phyloP scores from a whole-genome alignment of 2,329 filamentous ascomycete species.

The Pyrenochaeta sp. region DNA sequence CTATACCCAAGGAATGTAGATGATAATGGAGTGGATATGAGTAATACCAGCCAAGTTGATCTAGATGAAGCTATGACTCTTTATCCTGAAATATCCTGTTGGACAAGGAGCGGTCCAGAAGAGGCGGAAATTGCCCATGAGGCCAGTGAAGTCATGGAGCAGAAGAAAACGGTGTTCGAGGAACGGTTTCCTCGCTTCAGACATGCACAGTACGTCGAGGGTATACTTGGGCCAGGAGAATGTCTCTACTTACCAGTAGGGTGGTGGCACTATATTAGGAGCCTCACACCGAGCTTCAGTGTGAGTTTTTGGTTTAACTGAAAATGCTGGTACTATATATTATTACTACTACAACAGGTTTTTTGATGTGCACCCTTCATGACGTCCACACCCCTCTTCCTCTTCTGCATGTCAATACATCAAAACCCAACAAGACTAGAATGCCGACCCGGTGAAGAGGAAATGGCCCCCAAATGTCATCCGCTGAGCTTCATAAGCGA shows the following conservation, averaged over 20 bases:
- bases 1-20: slow-evolving; percentile 71
- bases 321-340: background rate
- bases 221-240: slow-evolving; percentile 81
- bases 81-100: slow-evolving; percentile 31
- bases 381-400: too few relatives aligned
- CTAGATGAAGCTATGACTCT: slow-evolving; percentile 72
- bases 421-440: too few relatives aligned
- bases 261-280: slow-evolving; percentile 98
- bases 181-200: slow-evolving; percentile 63
- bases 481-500: background rate
- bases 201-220: slow-evolving; percentile 74
- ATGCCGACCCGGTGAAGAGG: too few relatives aligned
- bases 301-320: slow-evolving; percentile 88
- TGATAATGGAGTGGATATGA: slow-evolving; percentile 81
- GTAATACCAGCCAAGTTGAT: slow-evolving; percentile 85
- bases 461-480: too few relatives aligned
- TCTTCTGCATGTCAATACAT: too few relatives aligned
- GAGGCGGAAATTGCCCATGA: slow-evolving; percentile 46
- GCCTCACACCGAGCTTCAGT: slow-evolving; percentile 86
- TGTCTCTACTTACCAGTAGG: slow-evolving; percentile 88
- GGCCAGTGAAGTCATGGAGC: background rate
- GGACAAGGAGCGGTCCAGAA: slow-evolving; percentile 36
- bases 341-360: background rate
- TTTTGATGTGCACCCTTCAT: too few relatives aligned
- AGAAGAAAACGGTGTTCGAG: slow-evolving; percentile 30